Evolutionary conservation across 352 stramenopile species (phyloP), one percentile per base, ranked within the genome.

Genomic region (Phytophthora sp.): DNA sequence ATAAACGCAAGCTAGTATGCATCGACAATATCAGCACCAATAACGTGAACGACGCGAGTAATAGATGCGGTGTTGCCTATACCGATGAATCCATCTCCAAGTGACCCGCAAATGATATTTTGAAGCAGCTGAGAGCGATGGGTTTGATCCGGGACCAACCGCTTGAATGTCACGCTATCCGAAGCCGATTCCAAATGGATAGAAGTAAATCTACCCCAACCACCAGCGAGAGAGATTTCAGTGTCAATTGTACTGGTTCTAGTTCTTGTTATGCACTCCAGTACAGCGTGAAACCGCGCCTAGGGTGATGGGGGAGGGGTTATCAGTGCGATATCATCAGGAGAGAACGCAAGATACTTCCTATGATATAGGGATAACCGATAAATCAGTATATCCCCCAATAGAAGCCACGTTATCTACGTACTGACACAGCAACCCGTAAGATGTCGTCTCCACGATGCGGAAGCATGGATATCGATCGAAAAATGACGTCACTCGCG

Each of bases 71-170:
- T 20, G 50, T 33, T 5, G 50, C 50, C 15, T 57, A 57, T 5
- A 57, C 21, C 13, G n/a, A 57, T 11, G 11, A 57, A 46, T 2
- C 50, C 50, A 20, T 57, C 38, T 15, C 4, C 20, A 1, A 20
- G 15, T 12, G 31, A 45, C 7, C 8, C 23, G 38, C 16, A 20
- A 6, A 58, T 21, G 1, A 57, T 33, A 18, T 41, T 56, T 13
- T 56, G 49, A 20, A 56, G 21, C 6, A 56, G 31, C 33, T 56
- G 49, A 11, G 35, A 42, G 4, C 31, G 27, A 4, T 56, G 49
- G 12, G 1, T 23, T 45, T 33, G 18, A 12, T 56, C 49, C 3
- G 49, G 49, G 29, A 56, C 11, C 11, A 51, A 21, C 24, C 3
- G 31, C 5, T 8, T 8, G 11, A 51, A 51, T 9, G 5, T 4